A percentile compares a stretch with the other conserved stretches of the same genome.
Evolutionary conservation across 192 early-diverging fungal species (phyloP).

Genomic region (Fimicolochytrium jonesii): DNA sequence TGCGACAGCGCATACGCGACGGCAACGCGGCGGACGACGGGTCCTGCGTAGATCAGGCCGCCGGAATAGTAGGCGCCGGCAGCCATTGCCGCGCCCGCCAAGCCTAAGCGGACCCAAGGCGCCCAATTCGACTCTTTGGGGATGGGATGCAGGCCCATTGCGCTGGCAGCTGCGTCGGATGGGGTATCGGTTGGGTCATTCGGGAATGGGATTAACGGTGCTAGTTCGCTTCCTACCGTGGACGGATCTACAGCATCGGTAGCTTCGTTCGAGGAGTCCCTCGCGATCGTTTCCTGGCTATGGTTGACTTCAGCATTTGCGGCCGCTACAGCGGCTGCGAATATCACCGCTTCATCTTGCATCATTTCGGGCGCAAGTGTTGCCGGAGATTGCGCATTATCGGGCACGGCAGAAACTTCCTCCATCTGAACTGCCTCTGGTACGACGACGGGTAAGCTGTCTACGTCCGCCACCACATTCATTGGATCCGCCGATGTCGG

Average conservation of each 20-base stretch:
- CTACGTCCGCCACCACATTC: neutral
- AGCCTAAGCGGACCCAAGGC: conserved; percentile 20
- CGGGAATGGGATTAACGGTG: too few relatives aligned
- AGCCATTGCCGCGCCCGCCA: conserved; percentile 39
- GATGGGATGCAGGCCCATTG: conserved; percentile 1
- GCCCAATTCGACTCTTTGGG: conserved; percentile 23
- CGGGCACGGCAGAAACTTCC: too few relatives aligned
- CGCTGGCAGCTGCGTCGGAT: neutral
- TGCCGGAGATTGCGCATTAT: too few relatives aligned
- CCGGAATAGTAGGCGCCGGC: conserved; percentile 39
- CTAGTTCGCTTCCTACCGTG: too few relatives aligned
- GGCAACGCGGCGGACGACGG: conserved; percentile 35
- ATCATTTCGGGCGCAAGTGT: too few relatives aligned
- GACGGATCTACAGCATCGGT: neutral
- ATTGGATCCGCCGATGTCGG: neutral
- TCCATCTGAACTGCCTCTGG: too few relatives aligned
- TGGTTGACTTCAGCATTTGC: conserved; percentile 6
- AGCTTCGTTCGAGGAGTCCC: neutral
- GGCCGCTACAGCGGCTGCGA: conserved; percentile 21
- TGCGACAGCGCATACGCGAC: conserved; percentile 39
- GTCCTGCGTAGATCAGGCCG: conserved; percentile 22
- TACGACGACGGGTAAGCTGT: too few relatives aligned
- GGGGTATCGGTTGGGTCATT: neutral
- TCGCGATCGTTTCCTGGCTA: neutral
- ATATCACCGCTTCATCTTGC: conserved; percentile 20